A percentile compares a stretch with the other conserved stretches of the same genome.
phyloP scores from a whole-genome alignment of 1,284 basidiomycete genomes.

The Sanghuangporus sanghuang region DNA sequence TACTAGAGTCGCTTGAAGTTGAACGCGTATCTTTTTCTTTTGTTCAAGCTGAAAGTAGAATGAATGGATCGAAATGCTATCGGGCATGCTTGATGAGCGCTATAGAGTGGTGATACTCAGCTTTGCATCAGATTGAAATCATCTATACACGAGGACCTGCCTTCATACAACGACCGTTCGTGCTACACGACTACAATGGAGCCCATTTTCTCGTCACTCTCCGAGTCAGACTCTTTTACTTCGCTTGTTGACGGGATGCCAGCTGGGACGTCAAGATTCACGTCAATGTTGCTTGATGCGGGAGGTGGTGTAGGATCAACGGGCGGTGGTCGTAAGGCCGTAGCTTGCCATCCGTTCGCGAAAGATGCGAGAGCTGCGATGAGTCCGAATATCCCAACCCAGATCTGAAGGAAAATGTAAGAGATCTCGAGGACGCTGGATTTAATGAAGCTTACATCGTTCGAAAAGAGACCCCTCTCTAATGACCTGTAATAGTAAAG shows the following conservation, averaged over 20 bases:
- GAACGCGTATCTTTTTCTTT: not conserved
- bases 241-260: not conserved
- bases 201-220: not conserved
- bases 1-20: not conserved
- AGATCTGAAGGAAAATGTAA: slow-evolving; percentile 37
- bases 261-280: not conserved
- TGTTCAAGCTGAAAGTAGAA: not conserved
- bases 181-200: not conserved
- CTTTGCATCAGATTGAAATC: no score
- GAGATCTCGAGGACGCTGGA: not conserved
- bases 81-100: no score
- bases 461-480: slow-evolving; percentile 57
- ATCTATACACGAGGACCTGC: no score
- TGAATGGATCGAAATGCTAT: not conserved
- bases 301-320: not conserved
- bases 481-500: slow-evolving; percentile 48
- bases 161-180: not conserved
- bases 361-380: slow-evolving; percentile 62
- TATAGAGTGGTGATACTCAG: no score
- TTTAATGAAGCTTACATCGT: slow-evolving; percentile 42
- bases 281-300: not conserved
- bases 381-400: slow-evolving; percentile 58
- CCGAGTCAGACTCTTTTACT: not conserved
- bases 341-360: slow-evolving; percentile 71
- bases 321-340: slow-evolving; percentile 40